Evolutionary conservation across 2,329 filamentous ascomycete genomes (phyloP).

Genomic region (Trichophyton mentagrophytes): DNA sequence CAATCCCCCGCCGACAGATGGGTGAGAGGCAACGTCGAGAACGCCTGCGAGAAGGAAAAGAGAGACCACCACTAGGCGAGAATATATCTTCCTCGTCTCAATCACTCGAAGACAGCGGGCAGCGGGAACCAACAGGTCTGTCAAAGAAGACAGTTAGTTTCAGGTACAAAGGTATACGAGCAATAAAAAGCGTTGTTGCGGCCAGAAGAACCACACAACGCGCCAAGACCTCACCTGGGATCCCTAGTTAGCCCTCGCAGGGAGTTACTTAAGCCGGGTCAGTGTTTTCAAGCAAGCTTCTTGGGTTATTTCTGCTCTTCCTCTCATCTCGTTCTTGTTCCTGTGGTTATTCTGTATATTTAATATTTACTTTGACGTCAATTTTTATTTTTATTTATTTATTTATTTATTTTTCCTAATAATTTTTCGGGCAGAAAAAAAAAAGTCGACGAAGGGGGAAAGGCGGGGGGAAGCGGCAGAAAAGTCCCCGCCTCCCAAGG

Average conservation of each 20-base stretch:
- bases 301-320: background rate
- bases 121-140: background rate
- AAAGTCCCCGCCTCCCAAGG: background rate
- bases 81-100: background rate
- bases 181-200: background rate
- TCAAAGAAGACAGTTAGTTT: slow-evolving; percentile 11
- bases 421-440: background rate
- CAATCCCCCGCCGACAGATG: background rate
- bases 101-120: background rate
- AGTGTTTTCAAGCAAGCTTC: background rate
- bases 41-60: background rate
- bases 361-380: no score
- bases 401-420: background rate
- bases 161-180: background rate
- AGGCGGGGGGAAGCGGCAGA: slow-evolving; percentile 8
- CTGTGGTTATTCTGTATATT: no score
- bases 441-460: background rate
- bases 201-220: background rate
- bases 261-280: background rate
- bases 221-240: background rate
- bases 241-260: background rate
- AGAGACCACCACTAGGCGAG: background rate
- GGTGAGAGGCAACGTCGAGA: background rate
- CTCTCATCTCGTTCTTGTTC: background rate
- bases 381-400: background rate